phyloP scores from a whole-genome alignment of 495 filamentous ascomycete species.

The Neurospora sp. region DNA sequence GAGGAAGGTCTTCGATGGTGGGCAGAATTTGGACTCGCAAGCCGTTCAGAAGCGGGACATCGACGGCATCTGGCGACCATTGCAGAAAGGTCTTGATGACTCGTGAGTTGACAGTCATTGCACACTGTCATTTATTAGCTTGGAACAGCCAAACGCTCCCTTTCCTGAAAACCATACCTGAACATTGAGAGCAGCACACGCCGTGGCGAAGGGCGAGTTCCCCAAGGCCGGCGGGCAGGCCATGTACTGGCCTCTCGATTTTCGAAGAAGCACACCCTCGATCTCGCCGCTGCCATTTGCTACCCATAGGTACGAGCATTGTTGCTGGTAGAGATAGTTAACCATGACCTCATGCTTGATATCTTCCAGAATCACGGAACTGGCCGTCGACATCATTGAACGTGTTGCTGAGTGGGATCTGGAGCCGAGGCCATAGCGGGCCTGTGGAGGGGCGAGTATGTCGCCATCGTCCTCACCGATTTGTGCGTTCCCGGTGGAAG shows the following conservation, averaged over 20 bases:
- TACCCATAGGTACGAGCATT: constrained; percentile 61
- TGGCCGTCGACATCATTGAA: constrained; percentile 35
- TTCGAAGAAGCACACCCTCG: constrained; percentile 64
- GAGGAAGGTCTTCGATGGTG: constrained; percentile 54
- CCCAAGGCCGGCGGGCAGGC: constrained; percentile 54
- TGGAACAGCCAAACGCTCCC: not conserved
- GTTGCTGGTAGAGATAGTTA: constrained; percentile 71
- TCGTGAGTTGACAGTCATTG: constrained; percentile 71
- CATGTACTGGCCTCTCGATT: constrained; percentile 55
- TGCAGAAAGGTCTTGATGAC: constrained; percentile 65
- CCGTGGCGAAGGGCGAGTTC: constrained; percentile 47
- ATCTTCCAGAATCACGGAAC: constrained; percentile 55
- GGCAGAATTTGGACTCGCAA: constrained; percentile 64
- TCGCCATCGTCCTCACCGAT: constrained; percentile 21
- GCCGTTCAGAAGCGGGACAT: constrained; percentile 67
- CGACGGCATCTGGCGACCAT: constrained; percentile 58
- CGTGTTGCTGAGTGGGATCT: constrained; percentile 1
- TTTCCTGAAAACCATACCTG: constrained; percentile 34
- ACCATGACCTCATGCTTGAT: constrained; percentile 81
- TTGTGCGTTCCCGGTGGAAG: not conserved
- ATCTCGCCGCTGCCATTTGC: constrained; percentile 52
- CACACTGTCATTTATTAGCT: constrained; percentile 37
- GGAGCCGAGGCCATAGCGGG: not conserved
- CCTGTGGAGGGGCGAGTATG: constrained; percentile 19
- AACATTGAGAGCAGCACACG: constrained; percentile 57